phyloP scores from a whole-genome alignment of 176 grass and related monocot genomes.

The Carex littledalei region DNA sequence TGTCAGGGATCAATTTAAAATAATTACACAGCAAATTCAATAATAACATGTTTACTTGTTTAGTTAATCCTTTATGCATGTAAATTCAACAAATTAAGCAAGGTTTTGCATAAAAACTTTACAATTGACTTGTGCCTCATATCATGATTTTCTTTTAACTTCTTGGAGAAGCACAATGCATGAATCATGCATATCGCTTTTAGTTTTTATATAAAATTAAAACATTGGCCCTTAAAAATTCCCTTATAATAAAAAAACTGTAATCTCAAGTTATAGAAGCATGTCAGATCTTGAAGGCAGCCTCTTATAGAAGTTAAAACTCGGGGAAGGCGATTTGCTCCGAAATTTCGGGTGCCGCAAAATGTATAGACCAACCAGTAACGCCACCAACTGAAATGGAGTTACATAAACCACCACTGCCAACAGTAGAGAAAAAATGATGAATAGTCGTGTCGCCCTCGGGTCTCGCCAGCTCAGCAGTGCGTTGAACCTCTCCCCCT shows the following conservation, averaged over 20 bases:
- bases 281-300: slow-evolving; percentile 52
- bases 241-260: not conserved
- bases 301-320: slow-evolving; percentile 63
- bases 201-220: not conserved
- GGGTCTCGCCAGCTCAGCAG: slow-evolving; percentile 65
- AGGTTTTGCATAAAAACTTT: not conserved
- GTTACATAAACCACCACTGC: slow-evolving; percentile 46
- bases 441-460: slow-evolving; percentile 32
- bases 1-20: not conserved
- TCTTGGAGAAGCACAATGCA: not conserved
- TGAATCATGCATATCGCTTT: not conserved
- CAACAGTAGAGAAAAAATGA: slow-evolving; percentile 23
- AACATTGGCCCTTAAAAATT: not conserved
- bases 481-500: slow-evolving; percentile 50
- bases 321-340: slow-evolving; percentile 52
- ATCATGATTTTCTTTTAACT: not conserved
- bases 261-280: slow-evolving; percentile 31
- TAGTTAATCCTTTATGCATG: too few species aligned
- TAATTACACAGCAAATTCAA: not conserved
- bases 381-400: slow-evolving; percentile 41
- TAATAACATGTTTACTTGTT: too few species aligned
- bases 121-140: not conserved
- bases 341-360: slow-evolving; percentile 58
- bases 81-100: too few species aligned
- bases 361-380: slow-evolving; percentile 39